Conservation (phyloP, 129 eudicot genomes). For the Oenanthe sinensis region DNA sequence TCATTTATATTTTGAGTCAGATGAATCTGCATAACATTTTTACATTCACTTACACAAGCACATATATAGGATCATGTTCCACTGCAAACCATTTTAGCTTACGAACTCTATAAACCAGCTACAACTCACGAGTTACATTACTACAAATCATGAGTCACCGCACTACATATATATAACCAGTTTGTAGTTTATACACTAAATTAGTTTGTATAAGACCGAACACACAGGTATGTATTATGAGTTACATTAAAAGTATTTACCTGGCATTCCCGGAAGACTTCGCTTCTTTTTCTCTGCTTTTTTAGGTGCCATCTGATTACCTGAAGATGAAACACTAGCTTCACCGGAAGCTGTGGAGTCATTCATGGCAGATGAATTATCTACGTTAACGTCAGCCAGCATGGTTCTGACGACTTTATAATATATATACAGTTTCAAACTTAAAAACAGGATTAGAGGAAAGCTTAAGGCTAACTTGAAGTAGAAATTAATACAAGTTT, state of each 20-base stretch:
- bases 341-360: slow-evolving; percentile 69
- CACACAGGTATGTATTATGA: background rate
- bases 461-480: background rate
- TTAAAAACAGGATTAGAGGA: background rate
- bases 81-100: background rate
- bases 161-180: background rate
- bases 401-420: slow-evolving; percentile 11
- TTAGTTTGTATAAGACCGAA: background rate
- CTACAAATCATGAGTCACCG: background rate
- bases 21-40: background rate
- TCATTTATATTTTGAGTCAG: background rate
- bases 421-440: background rate
- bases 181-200: background rate
- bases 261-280: slow-evolving; percentile 96
- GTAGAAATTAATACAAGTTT: background rate
- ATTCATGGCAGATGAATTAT: slow-evolving; percentile 43
- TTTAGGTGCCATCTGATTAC: slow-evolving; percentile 39
- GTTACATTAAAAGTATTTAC: slow-evolving; percentile 21
- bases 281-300: slow-evolving; percentile 66
- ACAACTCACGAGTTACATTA: background rate
- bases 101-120: background rate
- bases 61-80: background rate
- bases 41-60: background rate
- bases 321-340: slow-evolving; percentile 59
- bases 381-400: slow-evolving; percentile 32